Conservation (phyloP, 1,284 basidiomycete species). For the Sutorius eximius region DNA sequence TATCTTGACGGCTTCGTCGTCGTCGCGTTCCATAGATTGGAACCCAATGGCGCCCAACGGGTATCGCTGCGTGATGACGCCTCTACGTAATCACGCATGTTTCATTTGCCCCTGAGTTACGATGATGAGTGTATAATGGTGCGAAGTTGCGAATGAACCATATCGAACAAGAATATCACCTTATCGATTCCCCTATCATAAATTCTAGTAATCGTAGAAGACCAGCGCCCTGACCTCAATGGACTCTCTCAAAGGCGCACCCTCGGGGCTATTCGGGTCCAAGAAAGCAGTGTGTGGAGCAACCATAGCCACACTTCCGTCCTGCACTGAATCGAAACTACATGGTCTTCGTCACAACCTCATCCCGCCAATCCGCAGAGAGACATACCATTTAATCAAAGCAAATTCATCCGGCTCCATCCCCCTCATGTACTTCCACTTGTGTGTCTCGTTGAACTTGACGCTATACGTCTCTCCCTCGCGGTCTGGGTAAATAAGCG, state of each 20-base stretch:
- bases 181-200: background rate
- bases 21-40: background rate
- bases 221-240: conserved; percentile 42
- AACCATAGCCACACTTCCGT: conserved; percentile 41
- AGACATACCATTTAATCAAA: conserved; percentile 48
- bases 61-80: background rate
- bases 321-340: conserved; percentile 22
- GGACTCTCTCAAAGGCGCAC: conserved; percentile 36
- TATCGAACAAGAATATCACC: background rate
- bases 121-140: conserved; percentile 1
- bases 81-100: too few species aligned
- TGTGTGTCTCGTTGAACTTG: conserved; percentile 22
- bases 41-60: background rate
- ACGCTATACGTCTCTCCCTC: conserved; percentile 22
- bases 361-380: background rate
- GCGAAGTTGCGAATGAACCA: conserved; percentile 13
- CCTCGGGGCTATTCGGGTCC: conserved; percentile 37
- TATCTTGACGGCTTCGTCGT: background rate
- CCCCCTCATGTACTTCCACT: conserved; percentile 31
- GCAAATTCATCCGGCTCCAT: conserved; percentile 48
- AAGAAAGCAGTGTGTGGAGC: conserved; percentile 47
- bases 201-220: conserved; percentile 33
- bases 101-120: too few species aligned
- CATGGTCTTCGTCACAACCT: background rate
- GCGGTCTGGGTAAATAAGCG: conserved; percentile 25